Evolutionary conservation across 306 rosid genomes (phyloP), one percentile per base, ranked within the genome.

Genomic region (Dicorynia guianensis): DNA sequence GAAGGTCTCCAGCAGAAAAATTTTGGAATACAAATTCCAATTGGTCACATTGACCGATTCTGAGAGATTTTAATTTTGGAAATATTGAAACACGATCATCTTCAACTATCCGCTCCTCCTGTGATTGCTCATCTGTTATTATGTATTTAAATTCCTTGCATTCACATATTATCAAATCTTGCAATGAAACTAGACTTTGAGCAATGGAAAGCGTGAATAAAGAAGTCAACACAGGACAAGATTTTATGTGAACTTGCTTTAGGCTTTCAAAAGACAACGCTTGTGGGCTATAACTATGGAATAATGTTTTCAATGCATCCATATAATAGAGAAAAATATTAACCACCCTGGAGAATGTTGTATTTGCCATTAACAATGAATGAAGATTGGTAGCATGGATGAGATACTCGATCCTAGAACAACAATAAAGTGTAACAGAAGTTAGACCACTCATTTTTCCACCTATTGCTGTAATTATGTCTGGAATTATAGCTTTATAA

Each of bases 401-500:
- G 9, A 75, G 72, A 46, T 34, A 53, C 4, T 42, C 12, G 1
- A 63, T 7, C 53, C 25, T 30, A n/a, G 48, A 4, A 14, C 9
- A 2, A 1, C 0, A 0, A 0, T 0, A 0, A 10, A 78, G 52
- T 1, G 0, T 0, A 54, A 71, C 60, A 0, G 8, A 1, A 19
- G 35, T 6, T 7, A 63, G 1, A 13, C 63, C 52, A 71, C 11
- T 44, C 50, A 20, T 52, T n/a, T 53, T 53, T 12, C 36, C 36
- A 19, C 68, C n/a, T 8, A 4, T 10, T 17, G 33, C 3, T 1
- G 44, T 11, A 69, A 60, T 18, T 33, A 79, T 62, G 0, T 47
- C 15, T 4, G 82, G 82, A 4, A 79, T 79, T n/a, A 79, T 15
- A 46, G 63, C 72, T 50, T n/a, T 35, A 72, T 62, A 71, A 5